Evolutionary conservation across 2,329 filamentous ascomycete species (phyloP), one percentile per base, ranked within the genome.

Genomic region (Colletotrichum orbiculare): DNA sequence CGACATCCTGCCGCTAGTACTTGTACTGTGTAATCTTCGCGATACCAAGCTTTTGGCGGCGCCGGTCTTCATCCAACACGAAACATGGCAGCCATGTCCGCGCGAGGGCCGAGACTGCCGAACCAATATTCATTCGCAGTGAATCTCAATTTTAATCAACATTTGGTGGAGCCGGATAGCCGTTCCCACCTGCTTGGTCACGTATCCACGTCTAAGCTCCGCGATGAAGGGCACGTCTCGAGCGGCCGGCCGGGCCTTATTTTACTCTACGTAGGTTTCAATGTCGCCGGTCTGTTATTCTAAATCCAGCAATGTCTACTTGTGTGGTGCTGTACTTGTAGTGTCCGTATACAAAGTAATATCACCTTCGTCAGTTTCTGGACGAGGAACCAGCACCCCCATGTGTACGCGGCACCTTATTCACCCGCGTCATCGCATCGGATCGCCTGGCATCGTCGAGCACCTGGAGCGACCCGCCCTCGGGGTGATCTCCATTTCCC

Each of bases 401-500:
- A 4, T 25, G 25, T 4, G 39, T 37, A 8, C 52, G 33, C 15
- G 8, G 15, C 38, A 4, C 53, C 54, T 56, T 42, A 35, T 11
- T 9, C 9, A 25, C 33, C n/a, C 42, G 43, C 15, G 42, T 8
- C n/a, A 45, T 25, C 37, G n/a, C 35, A 53, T 38, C 37, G 37
- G 33, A 8, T 38, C 54, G 33, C 41, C 37, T 35, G 39, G 53
- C 39, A 12, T 34, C 41, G 12, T 43, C 54, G 35, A 10, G 35
- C 54, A 25, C 37, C n/a, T 15, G n/a, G 17, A 38, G 45, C 39
- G 25, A 48, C 37, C 41, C 46, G 37, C 46, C 25, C 37, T 34
- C 25, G n/a, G 15, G 42, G 48, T 34, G 50, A 61, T 65, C 45
- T 37, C 50, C 45, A 61, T 61, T 47, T 65, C 57, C 39, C 52